A percentile compares a stretch with the other conserved stretches of the same genome.
Evolutionary conservation across 169 alveolate genomes (phyloP).

Genomic region (Plasmodium malariae): DNA sequence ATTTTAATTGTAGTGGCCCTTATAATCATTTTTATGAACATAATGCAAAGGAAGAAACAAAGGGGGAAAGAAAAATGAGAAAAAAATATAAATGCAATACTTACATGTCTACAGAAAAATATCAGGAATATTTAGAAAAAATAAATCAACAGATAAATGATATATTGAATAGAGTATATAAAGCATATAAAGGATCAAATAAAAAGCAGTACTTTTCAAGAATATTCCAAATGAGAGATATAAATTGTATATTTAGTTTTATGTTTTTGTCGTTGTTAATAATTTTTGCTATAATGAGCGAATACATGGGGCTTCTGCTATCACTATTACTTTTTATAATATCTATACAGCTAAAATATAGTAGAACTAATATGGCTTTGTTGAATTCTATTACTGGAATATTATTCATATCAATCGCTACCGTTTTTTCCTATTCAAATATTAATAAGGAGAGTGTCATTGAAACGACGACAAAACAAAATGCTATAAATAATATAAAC

Average conservation of each 20-base stretch:
- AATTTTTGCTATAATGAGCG: slow-evolving; percentile 56
- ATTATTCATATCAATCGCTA: slow-evolving; percentile 48
- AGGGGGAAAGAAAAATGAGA: background rate
- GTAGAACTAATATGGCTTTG: slow-evolving; percentile 35
- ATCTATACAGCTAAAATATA: slow-evolving; percentile 64
- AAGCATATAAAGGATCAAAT: slow-evolving; percentile 37
- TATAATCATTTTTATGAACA: background rate
- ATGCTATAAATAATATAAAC: background rate
- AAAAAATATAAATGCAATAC: too few species aligned
- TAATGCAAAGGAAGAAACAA: background rate
- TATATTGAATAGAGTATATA: slow-evolving; percentile 20
- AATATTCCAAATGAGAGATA: slow-evolving; percentile 62
- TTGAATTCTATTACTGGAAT: slow-evolving; percentile 45
- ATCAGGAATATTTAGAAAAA: slow-evolving; percentile 36
- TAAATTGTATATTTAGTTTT: slow-evolving; percentile 54
- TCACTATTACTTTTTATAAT: slow-evolving; percentile 40
- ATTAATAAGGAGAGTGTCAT: background rate
- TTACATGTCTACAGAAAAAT: slow-evolving; percentile 42
- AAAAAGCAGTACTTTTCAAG: slow-evolving; percentile 64
- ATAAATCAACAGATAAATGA: slow-evolving; percentile 51
- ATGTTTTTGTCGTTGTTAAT: slow-evolving; percentile 62
- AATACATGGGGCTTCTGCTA: slow-evolving; percentile 35
- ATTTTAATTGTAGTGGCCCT: background rate
- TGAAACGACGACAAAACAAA: background rate
- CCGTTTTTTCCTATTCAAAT: slow-evolving; percentile 21